phyloP scores from a whole-genome alignment of 2,329 filamentous ascomycete genomes.

The Elsinoe fawcettii region DNA sequence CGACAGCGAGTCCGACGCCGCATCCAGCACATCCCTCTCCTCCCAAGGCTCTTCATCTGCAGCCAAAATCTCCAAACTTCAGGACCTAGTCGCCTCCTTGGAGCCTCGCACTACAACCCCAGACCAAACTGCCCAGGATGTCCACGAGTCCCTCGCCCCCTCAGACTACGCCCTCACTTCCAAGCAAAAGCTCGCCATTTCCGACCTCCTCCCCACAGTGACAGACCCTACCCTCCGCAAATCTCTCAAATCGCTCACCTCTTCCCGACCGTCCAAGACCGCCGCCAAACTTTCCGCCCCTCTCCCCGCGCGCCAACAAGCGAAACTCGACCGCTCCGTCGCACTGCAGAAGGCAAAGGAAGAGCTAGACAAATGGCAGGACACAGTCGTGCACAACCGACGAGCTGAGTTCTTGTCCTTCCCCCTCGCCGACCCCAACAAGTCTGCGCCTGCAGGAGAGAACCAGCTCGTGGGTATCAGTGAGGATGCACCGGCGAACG shows the following conservation, averaged over 20 bases:
- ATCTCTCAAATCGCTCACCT: constrained; percentile 66
- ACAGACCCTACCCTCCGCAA: constrained; percentile 70
- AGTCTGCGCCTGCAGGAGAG: constrained; percentile 51
- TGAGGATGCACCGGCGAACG: constrained; percentile 59
- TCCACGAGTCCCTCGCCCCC: constrained; percentile 53
- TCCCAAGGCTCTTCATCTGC: constrained; percentile 40
- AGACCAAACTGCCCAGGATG: constrained; percentile 33
- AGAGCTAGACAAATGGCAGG: constrained; percentile 81
- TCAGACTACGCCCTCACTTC: constrained; percentile 52
- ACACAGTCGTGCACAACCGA: constrained; percentile 90
- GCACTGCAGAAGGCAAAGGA: constrained; percentile 90
- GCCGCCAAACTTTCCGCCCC: constrained; percentile 71
- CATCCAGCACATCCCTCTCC: constrained; percentile 44
- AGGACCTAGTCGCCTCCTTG: constrained; percentile 63
- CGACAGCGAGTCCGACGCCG: constrained; percentile 40
- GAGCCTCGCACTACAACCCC: constrained; percentile 33
- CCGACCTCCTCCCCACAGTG: constrained; percentile 65
- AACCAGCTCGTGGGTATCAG: constrained; percentile 55
- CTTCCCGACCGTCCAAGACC: constrained; percentile 49
- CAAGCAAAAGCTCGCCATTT: constrained; percentile 56
- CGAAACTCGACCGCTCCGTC: constrained; percentile 68
- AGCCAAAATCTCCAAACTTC: constrained; percentile 54
- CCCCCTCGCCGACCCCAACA: constrained; percentile 67
- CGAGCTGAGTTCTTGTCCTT: constrained; percentile 85
- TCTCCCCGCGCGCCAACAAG: constrained; percentile 77